These are phyloP conservation scores for Ophiocordyceps camponoti-saundersi DNA, from an alignment of 2,329 filamentous ascomycete species.

Conservation along the genomic window DNA sequence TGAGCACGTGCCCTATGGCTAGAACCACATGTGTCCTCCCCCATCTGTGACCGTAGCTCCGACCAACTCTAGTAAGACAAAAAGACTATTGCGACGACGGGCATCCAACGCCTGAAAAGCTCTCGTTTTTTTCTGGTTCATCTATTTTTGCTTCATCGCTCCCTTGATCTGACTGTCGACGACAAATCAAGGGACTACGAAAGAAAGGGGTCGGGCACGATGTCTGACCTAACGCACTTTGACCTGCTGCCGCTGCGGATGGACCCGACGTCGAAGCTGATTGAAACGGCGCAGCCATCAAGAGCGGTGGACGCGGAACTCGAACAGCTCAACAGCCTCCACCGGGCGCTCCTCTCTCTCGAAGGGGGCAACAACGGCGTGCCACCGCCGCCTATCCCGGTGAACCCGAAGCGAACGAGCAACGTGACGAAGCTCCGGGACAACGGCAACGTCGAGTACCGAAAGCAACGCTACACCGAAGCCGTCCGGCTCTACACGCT, in stretches of 20 bases:
- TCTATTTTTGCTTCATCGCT: not conserved
- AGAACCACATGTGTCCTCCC: no score
- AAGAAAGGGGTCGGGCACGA: conserved; percentile 10
- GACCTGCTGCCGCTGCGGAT: conserved; percentile 66
- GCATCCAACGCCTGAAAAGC: no score
- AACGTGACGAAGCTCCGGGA: conserved; percentile 86
- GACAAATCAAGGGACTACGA: not conserved
- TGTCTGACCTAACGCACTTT: conserved; percentile 56
- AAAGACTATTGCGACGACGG: no score
- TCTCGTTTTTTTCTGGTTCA: no score
- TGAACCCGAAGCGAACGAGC: conserved; percentile 82
- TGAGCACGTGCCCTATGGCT: no score
- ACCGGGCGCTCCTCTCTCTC: conserved; percentile 49
- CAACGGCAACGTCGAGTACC: conserved; percentile 65
- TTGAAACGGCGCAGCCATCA: conserved; percentile 30
- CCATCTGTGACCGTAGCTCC: no score
- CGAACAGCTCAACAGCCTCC: conserved; percentile 57
- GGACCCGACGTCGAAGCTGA: conserved; percentile 65
- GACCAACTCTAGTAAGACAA: no score
- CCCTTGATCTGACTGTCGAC: not conserved
- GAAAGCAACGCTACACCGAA: conserved; percentile 57
- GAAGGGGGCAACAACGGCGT: conserved; percentile 41
- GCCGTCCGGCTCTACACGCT: conserved; percentile 69
- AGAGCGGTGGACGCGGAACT: conserved; percentile 47
- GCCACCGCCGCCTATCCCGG: conserved; percentile 73